Conservation (phyloP, 164 flowering plant genomes). For the Platanus orientalis region DNA sequence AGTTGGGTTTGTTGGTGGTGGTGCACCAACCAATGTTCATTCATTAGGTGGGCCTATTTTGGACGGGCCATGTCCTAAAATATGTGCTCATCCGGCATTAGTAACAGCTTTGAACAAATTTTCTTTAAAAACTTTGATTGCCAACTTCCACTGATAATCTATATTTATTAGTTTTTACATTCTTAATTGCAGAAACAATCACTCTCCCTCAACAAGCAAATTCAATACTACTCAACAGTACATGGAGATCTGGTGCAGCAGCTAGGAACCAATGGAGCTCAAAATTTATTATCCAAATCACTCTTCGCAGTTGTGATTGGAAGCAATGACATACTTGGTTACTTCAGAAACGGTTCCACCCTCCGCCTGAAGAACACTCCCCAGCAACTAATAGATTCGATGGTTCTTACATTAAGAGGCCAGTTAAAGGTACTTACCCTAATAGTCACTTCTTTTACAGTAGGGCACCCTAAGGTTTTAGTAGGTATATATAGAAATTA, state of each 20-base stretch:
- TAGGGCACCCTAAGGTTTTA: no score
- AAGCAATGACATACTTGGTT: slow-evolving; percentile 65
- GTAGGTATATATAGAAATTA: no score
- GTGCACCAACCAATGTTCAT: no score
- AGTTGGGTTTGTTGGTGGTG: no score
- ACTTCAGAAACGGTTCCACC: slow-evolving; percentile 29
- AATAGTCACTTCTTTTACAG: neutral
- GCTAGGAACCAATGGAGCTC: slow-evolving; percentile 38
- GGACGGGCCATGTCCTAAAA: no score
- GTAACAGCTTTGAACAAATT: no score
- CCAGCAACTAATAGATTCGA: slow-evolving; percentile 38
- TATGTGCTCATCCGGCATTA: no score
- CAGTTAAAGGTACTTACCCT: slow-evolving; percentile 22
- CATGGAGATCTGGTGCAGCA: slow-evolving; percentile 30
- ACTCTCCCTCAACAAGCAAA: slow-evolving; percentile 45
- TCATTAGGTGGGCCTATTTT: no score
- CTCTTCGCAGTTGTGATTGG: slow-evolving; percentile 56
- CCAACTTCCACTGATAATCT: no score
- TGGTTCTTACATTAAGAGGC: slow-evolving; percentile 22
- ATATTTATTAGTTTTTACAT: no score
- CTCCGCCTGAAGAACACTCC: slow-evolving; percentile 30
- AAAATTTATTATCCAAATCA: slow-evolving; percentile 45
- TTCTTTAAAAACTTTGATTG: no score
- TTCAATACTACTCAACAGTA: slow-evolving; percentile 41
- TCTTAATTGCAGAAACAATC: no score